Base-by-base conservation (phyloP, 345 rosid species). In the Aquilaria sinensis region DNA sequence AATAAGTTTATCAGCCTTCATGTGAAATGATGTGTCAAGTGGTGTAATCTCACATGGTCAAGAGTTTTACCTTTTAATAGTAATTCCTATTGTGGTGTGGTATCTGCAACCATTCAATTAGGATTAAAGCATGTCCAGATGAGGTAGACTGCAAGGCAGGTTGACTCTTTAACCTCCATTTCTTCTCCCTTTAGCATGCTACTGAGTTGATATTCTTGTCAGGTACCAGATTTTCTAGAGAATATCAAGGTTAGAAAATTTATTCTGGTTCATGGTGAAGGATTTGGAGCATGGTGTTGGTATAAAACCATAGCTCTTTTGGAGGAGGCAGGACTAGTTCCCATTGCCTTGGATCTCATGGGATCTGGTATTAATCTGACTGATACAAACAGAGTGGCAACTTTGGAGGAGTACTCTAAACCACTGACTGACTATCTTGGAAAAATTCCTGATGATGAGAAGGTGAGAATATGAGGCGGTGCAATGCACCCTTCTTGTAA, bases 221-320 rank as follows among this genome's bases (percentile, higher is more conserved):
- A 93, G 98, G 85, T 72, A 57, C 72, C 83, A 15, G 96, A 88
- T 48, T 73, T 83, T 75, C 58, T 81, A 72, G 96, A 90, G 75
- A 79, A 76, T 56, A 59, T 93, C 56, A 79, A 72, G 51, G 70
- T 76, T 47, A 93, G 79, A 72, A 93, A 77, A 61, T 61, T 90
- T 13, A 74, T 93, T 14, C 54, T 93, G 62, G 75, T 93, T 59
- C 97, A 93, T 11, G 98, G 98, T 70, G 98, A 86, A 78, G 98
- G 98, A 0, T 93, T 88, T 80, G 98, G 98, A 51, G 98, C 98
- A 16, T 93, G 98, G 98, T 90, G 97, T 79, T 93, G 98, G 98
- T 93, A 93, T 75, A 90, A 93, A 74, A 83, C 86, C 6, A 75
- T 93, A 68, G 85, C 92, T 67, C 81, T 77, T 34, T 66, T 90